These are phyloP conservation scores for Camellia granthamiana DNA, from an alignment of 148 eudicot species.

Conservation along the genomic window DNA sequence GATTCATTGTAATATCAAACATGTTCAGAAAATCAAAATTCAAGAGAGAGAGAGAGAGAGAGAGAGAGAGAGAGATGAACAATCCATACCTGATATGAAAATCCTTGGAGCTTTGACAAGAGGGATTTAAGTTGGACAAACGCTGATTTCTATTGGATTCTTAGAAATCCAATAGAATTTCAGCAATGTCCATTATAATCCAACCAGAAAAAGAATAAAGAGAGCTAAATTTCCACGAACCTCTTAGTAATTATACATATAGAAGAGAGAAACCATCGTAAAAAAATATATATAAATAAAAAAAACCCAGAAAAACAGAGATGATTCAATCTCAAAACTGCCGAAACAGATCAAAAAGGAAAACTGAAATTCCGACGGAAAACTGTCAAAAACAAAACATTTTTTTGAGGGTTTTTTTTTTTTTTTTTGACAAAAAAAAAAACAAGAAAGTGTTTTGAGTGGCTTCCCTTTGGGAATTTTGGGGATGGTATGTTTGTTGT, in stretches of 20 bases:
- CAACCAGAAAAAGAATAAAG: not conserved
- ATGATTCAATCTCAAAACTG: not conserved
- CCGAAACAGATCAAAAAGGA: not conserved
- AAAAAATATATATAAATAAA: not conserved
- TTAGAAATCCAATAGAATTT: constrained; percentile 15
- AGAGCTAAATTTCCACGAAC: not conserved
- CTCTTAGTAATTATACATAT: not conserved
- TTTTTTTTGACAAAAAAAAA: too few relatives aligned
- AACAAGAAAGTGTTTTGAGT: too few relatives aligned
- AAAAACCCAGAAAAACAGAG: not conserved
- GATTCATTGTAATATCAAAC: not conserved
- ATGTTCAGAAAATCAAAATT: not conserved
- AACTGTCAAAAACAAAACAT: not conserved
- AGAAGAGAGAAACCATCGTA: not conserved
- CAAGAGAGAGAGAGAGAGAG: too few relatives aligned
- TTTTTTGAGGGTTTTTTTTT: not conserved
- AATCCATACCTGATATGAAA: not conserved
- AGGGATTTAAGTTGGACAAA: not conserved
- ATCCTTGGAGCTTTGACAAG: not conserved
- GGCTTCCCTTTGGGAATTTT: too few relatives aligned
- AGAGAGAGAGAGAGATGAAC: not conserved
- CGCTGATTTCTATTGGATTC: constrained; percentile 13
- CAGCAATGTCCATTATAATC: constrained; percentile 1
- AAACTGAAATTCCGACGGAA: constrained; percentile 7
- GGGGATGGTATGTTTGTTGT: not conserved